Percentiles rank a stretch among this genome's conserved stretches.
Evolutionary conservation across 495 filamentous ascomycete species (phyloP).

Genomic region (Oleoguttula mirabilis): DNA sequence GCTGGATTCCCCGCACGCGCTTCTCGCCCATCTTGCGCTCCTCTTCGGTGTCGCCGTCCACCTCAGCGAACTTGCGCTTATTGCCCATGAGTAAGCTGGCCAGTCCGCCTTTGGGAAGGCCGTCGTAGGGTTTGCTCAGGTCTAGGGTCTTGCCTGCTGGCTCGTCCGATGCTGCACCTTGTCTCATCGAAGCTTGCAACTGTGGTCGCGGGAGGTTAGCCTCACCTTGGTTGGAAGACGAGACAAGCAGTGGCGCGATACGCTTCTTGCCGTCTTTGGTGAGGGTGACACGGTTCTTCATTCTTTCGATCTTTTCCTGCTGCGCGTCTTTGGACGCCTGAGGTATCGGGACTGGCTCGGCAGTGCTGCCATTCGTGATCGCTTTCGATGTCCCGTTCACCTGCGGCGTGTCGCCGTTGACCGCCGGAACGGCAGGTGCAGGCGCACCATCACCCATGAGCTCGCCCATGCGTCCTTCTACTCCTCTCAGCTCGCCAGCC

Average conservation of each 20-base stretch:
- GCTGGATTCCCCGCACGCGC: constrained; percentile 28
- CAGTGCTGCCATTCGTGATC: constrained; percentile 29
- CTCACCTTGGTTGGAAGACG: constrained; percentile 65
- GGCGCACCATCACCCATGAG: constrained; percentile 67
- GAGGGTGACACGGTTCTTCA: constrained; percentile 84
- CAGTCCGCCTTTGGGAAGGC: constrained; percentile 80
- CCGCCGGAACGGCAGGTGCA: neutral
- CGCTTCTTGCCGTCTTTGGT: constrained; percentile 97
- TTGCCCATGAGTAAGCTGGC: constrained; percentile 78
- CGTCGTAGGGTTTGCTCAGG: constrained; percentile 87
- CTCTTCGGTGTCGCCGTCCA: constrained; percentile 64
- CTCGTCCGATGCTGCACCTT: constrained; percentile 45
- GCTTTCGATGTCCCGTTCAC: constrained; percentile 28
- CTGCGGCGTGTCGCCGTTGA: constrained; percentile 22
- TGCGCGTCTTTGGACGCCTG: constrained; percentile 36
- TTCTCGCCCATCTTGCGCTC: constrained; percentile 41
- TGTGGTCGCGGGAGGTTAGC: constrained; percentile 80
- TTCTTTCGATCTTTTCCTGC: constrained; percentile 55
- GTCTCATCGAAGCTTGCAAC: constrained; percentile 56
- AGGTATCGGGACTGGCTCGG: constrained; percentile 23
- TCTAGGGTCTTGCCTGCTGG: constrained; percentile 68
- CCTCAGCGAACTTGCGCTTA: constrained; percentile 65
- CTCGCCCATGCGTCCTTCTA: constrained; percentile 91
- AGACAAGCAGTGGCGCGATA: constrained; percentile 82
- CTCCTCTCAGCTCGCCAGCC: constrained; percentile 73